phyloP scores from a whole-genome alignment of 192 early-diverging fungal species.

The Dimargaris cristalligena region DNA sequence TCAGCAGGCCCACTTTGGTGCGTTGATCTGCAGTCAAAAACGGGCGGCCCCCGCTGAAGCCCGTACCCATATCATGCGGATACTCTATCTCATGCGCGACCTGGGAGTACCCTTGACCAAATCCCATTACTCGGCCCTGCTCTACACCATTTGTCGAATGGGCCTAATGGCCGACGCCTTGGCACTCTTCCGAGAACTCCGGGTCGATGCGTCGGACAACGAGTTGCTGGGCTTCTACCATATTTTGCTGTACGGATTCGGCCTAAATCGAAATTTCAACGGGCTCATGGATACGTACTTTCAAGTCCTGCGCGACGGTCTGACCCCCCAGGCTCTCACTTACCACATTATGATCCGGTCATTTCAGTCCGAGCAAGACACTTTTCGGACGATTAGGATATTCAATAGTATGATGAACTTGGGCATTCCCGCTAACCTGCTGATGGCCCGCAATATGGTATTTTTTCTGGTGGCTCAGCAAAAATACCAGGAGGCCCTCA shows the following conservation, averaged over 20 bases:
- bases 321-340: background rate
- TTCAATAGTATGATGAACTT: background rate
- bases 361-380: background rate
- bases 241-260: slow-evolving; percentile 5
- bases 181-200: background rate
- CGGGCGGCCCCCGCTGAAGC: background rate
- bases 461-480: slow-evolving; percentile 4
- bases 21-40: background rate
- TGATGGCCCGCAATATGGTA: background rate
- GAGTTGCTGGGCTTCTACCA: background rate
- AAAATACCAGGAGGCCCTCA: background rate
- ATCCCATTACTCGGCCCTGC: background rate
- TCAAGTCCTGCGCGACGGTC: background rate
- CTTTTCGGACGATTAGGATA: background rate
- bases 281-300: background rate
- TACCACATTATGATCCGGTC: slow-evolving; percentile 2
- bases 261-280: background rate
- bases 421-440: background rate
- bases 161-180: slow-evolving; percentile 1
- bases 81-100: slow-evolving; percentile 2
- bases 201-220: background rate
- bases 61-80: background rate
- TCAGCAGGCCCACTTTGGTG: background rate
- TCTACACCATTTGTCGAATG: background rate
- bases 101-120: background rate